Evolutionary conservation across 805 yeast species (phyloP).

Genomic region (Spathaspora passalidarum): DNA sequence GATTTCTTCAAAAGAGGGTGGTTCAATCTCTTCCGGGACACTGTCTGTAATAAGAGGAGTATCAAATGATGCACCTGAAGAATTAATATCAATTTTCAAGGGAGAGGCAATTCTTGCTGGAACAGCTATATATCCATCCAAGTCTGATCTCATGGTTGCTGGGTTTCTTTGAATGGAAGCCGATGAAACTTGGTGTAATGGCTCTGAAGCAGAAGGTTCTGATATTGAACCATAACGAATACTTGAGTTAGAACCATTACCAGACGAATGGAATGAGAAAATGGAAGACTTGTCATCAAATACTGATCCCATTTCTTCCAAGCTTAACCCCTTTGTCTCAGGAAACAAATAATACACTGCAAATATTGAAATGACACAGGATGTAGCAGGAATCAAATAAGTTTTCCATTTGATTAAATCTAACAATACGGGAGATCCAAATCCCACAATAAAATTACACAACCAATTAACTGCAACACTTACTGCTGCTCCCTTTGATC

Average conservation of each 20-base stretch:
- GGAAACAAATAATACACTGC: conserved; percentile 76
- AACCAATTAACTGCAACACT: conserved; percentile 94
- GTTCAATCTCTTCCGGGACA: conserved; percentile 32
- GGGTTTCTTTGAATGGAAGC: conserved; percentile 46
- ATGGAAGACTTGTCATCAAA: conserved; percentile 62
- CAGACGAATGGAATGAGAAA: conserved; percentile 40
- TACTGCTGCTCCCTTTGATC: conserved; percentile 87
- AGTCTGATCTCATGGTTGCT: conserved; percentile 25
- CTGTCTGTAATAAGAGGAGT: conserved; percentile 12
- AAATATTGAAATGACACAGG: conserved; percentile 70
- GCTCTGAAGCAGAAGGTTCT: not conserved
- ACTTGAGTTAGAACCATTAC: conserved; percentile 10
- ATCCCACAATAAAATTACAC: conserved; percentile 89
- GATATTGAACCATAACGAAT: conserved; percentile 14
- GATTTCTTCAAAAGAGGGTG: conserved; percentile 30
- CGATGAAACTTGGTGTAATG: conserved; percentile 20
- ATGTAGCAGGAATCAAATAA: conserved; percentile 76
- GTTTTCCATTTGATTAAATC: conserved; percentile 76
- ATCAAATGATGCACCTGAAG: conserved; percentile 15
- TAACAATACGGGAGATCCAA: conserved; percentile 82
- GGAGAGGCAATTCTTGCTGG: conserved; percentile 1
- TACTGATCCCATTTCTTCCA: conserved; percentile 90
- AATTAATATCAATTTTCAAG: conserved; percentile 20
- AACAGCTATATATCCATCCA: conserved; percentile 4
- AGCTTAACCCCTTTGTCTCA: conserved; percentile 83